Evolutionary conservation across 805 yeast species (phyloP).

Genomic region (Kodamaea hsintzibuensis): DNA sequence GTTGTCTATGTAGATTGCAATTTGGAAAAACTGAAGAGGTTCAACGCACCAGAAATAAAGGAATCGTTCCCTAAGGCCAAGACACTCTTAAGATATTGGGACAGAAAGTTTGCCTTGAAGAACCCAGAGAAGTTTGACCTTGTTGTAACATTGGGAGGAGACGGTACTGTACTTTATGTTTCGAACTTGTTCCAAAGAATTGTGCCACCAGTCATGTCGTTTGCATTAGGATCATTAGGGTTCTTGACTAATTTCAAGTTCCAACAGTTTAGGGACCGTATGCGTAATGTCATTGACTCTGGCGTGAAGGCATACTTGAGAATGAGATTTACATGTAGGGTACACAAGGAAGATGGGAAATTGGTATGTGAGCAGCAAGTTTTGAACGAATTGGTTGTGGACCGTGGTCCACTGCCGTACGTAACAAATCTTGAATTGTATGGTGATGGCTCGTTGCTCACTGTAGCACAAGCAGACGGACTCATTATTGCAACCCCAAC

Average conservation of each 20-base stretch:
- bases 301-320: slow-evolving; percentile 79
- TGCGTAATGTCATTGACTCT: slow-evolving; percentile 58
- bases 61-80: slow-evolving; percentile 48
- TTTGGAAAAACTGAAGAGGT: slow-evolving; percentile 60
- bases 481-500: slow-evolving; percentile 92
- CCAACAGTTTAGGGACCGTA: slow-evolving; percentile 62
- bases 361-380: slow-evolving; percentile 71
- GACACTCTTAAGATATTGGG: slow-evolving; percentile 66
- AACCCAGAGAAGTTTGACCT: slow-evolving; percentile 45
- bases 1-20: slow-evolving; percentile 73
- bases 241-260: slow-evolving; percentile 75
- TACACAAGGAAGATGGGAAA: slow-evolving; percentile 52
- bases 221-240: slow-evolving; percentile 45
- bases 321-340: slow-evolving; percentile 85
- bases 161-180: slow-evolving; percentile 47
- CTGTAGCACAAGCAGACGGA: slow-evolving; percentile 94
- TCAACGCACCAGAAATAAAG: slow-evolving; percentile 56
- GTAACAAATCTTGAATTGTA: slow-evolving; percentile 86
- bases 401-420: slow-evolving; percentile 92
- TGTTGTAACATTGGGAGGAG: slow-evolving; percentile 48
- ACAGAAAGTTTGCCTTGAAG: slow-evolving; percentile 50
- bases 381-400: slow-evolving; percentile 85
- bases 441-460: slow-evolving; percentile 81
- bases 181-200: slow-evolving; percentile 44
- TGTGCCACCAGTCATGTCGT: slow-evolving; percentile 49